Conservation (phyloP, 805 yeast genomes). For the Yarrowia osloensis region DNA sequence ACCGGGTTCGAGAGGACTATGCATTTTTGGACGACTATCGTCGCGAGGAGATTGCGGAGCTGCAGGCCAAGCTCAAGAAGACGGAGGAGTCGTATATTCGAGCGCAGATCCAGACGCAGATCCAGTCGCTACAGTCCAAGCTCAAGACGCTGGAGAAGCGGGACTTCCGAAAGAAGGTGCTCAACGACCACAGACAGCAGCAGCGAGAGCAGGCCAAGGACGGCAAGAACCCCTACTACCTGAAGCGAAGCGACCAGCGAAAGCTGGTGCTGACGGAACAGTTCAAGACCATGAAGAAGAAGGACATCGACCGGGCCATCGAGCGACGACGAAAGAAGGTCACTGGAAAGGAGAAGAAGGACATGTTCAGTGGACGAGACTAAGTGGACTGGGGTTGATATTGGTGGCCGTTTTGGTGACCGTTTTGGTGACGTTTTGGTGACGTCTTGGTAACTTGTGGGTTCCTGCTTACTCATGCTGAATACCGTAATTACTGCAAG, state of each 20-base stretch:
- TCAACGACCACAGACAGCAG: constrained; percentile 69
- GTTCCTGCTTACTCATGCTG: too few relatives aligned
- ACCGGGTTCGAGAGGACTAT: constrained; percentile 71
- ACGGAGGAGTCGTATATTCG: constrained; percentile 41
- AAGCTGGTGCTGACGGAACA: constrained; percentile 44
- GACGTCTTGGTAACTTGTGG: too few relatives aligned
- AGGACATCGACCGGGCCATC: constrained; percentile 41
- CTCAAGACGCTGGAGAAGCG: constrained; percentile 69
- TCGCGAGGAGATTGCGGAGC: constrained; percentile 63
- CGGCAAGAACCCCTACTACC: constrained; percentile 70
- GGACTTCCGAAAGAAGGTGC: constrained; percentile 70
- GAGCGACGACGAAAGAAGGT: constrained; percentile 45
- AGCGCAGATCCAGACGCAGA: constrained; percentile 43
- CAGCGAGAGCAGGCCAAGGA: constrained; percentile 70
- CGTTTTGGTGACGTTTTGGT: too few relatives aligned
- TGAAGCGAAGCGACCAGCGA: constrained; percentile 44
- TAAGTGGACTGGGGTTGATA: too few relatives aligned
- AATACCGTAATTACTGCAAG: too few relatives aligned
- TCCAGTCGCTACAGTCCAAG: constrained; percentile 42
- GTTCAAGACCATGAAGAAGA: constrained; percentile 44
- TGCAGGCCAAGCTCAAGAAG: constrained; percentile 51
- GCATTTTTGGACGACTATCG: constrained; percentile 85
- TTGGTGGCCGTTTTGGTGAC: too few relatives aligned
- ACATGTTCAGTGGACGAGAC: constrained; percentile 33
- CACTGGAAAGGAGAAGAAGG: constrained; percentile 45